These are phyloP conservation scores for Penicillium sp. DNA, from an alignment of 2,329 filamentous ascomycete genomes.

Conservation along the genomic window DNA sequence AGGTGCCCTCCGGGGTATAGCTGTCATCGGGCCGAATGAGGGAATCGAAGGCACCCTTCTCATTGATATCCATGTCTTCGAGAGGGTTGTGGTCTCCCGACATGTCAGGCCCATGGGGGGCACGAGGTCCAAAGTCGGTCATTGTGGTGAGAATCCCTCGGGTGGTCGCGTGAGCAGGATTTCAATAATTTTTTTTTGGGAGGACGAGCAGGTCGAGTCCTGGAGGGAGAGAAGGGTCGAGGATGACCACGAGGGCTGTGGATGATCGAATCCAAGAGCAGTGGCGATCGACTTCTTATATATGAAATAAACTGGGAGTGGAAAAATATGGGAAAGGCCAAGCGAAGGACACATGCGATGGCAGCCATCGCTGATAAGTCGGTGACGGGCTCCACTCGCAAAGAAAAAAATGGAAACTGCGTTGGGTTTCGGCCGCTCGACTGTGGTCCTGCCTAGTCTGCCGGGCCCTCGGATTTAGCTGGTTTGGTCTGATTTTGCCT, in stretches of 20 bases:
- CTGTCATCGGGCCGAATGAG: conserved; percentile 86
- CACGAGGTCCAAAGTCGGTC: conserved; percentile 43
- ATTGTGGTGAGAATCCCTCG: conserved; percentile 23
- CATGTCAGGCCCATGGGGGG: conserved; percentile 53
- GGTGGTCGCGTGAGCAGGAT: conserved; percentile 11
- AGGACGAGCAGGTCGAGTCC: conserved; percentile 6
- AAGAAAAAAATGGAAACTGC: conserved; percentile 11
- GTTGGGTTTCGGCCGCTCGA: conserved; percentile 11
- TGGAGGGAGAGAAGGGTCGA: not conserved
- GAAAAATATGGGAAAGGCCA: not conserved
- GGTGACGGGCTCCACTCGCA: conserved; percentile 14
- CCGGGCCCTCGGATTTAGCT: not conserved
- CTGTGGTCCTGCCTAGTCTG: not conserved
- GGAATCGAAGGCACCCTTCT: conserved; percentile 70
- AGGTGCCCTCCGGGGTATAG: conserved; percentile 78
- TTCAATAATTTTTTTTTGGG: not conserved
- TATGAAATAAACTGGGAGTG: not conserved
- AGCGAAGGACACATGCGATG: conserved; percentile 6
- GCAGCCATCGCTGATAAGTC: conserved; percentile 14
- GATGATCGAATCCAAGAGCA: not conserved
- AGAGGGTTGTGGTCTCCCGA: conserved; percentile 46
- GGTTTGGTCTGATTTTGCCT: not conserved
- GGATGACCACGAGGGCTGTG: conserved; percentile 2
- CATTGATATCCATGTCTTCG: conserved; percentile 58
- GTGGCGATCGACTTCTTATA: conserved; percentile 2